These are phyloP conservation scores for Colletotrichum sp. DNA, from an alignment of 2,329 filamentous ascomycete genomes.

Conservation along the genomic window DNA sequence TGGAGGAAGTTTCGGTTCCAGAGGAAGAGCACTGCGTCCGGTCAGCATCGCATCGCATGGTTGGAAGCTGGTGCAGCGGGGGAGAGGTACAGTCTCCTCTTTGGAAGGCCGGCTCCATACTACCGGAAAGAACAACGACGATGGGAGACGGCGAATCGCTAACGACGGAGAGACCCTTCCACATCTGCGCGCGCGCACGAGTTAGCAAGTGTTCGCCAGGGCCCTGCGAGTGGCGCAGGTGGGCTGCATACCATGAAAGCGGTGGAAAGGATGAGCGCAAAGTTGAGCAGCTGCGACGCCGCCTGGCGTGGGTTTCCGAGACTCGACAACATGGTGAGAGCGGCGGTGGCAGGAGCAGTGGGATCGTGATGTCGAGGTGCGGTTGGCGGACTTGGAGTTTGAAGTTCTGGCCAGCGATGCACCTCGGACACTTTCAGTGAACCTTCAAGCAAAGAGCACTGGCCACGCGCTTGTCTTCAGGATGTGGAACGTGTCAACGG, in stretches of 20 bases:
- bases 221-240: neutral
- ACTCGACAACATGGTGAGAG: slow-evolving; percentile 66
- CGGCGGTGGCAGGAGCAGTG: neutral
- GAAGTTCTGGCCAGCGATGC: slow-evolving; percentile 19
- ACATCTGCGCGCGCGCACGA: slow-evolving; percentile 57
- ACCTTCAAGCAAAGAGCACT: slow-evolving; percentile 1
- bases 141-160: slow-evolving; percentile 80
- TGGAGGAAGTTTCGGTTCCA: slow-evolving; percentile 73
- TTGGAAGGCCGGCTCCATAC: slow-evolving; percentile 84
- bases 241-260: slow-evolving; percentile 77
- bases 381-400: neutral
- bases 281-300: slow-evolving; percentile 84
- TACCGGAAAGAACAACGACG: slow-evolving; percentile 83
- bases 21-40: slow-evolving; percentile 58
- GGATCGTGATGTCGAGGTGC: neutral
- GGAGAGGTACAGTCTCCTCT: slow-evolving; percentile 62
- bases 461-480: slow-evolving; percentile 6
- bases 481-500: slow-evolving; percentile 12
- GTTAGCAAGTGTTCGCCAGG: neutral
- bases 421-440: neutral
- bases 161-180: slow-evolving; percentile 85
- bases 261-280: slow-evolving; percentile 86
- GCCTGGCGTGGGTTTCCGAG: slow-evolving; percentile 81
- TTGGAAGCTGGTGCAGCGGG: neutral
- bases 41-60: neutral